These are phyloP conservation scores for Tephrocybe rancida DNA, from an alignment of 768 basidiomycete genomes.

Conservation along the genomic window DNA sequence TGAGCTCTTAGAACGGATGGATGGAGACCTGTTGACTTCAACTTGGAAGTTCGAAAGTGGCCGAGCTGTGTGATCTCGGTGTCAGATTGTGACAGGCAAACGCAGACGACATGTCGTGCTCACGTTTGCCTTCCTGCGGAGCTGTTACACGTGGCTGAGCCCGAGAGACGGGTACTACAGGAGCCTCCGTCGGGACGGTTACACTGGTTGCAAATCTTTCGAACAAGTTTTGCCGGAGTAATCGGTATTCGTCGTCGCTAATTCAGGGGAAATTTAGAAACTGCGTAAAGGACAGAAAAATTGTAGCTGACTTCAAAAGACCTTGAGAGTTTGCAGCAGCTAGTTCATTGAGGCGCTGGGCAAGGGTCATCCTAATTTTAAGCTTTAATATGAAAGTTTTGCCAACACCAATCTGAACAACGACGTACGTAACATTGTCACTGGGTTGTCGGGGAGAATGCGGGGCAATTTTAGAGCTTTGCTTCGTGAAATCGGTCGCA, in stretches of 20 bases:
- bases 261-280: slow-evolving; percentile 4
- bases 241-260: slow-evolving; percentile 85
- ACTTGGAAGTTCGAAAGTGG: slow-evolving; percentile 43
- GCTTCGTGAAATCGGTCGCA: slow-evolving; percentile 24
- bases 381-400: background rate
- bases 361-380: slow-evolving; percentile 66
- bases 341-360: slow-evolving; percentile 80
- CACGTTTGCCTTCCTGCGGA: slow-evolving; percentile 34
- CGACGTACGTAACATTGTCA: slow-evolving; percentile 58
- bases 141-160: slow-evolving; percentile 33
- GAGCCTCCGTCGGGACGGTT: slow-evolving; percentile 59
- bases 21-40: slow-evolving; percentile 49
- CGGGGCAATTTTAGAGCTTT: slow-evolving; percentile 23
- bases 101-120: slow-evolving; percentile 18
- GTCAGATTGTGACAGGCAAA: slow-evolving; percentile 6
- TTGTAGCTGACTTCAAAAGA: slow-evolving; percentile 62
- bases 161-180: slow-evolving; percentile 59
- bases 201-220: slow-evolving; percentile 70
- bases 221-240: slow-evolving; percentile 83
- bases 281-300: background rate
- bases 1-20: slow-evolving; percentile 54
- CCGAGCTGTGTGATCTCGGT: slow-evolving; percentile 27
- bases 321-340: slow-evolving; percentile 82
- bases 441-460: slow-evolving; percentile 37
- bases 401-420: slow-evolving; percentile 7